A percentile compares a stretch with the other conserved stretches of the same genome.
These are phyloP conservation scores for Trichoderma breve DNA, from an alignment of 2,329 filamentous ascomycete genomes.

Conservation along the genomic window DNA sequence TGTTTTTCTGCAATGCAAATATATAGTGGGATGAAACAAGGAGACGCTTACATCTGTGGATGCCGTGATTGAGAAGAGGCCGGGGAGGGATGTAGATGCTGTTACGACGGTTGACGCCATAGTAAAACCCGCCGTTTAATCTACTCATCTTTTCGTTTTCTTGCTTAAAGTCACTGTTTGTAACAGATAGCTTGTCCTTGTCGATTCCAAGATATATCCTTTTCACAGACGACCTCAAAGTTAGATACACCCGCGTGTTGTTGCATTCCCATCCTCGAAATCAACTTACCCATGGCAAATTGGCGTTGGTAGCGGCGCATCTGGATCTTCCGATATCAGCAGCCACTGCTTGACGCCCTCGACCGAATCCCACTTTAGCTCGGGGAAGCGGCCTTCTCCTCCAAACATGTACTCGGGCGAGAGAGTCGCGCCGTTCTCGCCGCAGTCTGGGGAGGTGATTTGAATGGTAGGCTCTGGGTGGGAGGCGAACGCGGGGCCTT, in stretches of 20 bases:
- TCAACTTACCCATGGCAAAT: slow-evolving; percentile 45
- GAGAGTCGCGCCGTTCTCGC: slow-evolving; percentile 37
- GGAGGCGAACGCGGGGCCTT: slow-evolving; percentile 35
- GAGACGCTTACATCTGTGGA: slow-evolving; percentile 45
- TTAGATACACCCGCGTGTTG: background rate
- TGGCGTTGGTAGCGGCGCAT: slow-evolving; percentile 44
- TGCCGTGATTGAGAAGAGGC: slow-evolving; percentile 49
- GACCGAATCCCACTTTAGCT: slow-evolving; percentile 40
- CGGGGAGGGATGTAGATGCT: slow-evolving; percentile 45
- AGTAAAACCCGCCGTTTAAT: slow-evolving; percentile 46
- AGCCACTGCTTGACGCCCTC: slow-evolving; percentile 44
- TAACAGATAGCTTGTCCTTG: slow-evolving; percentile 22
- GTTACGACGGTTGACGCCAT: slow-evolving; percentile 42
- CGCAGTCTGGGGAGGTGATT: slow-evolving; percentile 42
- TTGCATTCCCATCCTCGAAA: background rate
- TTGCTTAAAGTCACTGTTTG: slow-evolving; percentile 38
- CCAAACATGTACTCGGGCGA: slow-evolving; percentile 39
- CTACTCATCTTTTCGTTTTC: slow-evolving; percentile 27
- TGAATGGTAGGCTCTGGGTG: slow-evolving; percentile 37
- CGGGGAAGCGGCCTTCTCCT: slow-evolving; percentile 40
- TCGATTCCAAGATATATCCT: slow-evolving; percentile 30
- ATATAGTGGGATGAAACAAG: accelerated
- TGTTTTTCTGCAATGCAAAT: background rate
- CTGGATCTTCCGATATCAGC: slow-evolving; percentile 47
- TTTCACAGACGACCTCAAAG: background rate